These are phyloP conservation scores for Lactarius hengduanensis DNA, from an alignment of 768 basidiomycete genomes.

Conservation along the genomic window DNA sequence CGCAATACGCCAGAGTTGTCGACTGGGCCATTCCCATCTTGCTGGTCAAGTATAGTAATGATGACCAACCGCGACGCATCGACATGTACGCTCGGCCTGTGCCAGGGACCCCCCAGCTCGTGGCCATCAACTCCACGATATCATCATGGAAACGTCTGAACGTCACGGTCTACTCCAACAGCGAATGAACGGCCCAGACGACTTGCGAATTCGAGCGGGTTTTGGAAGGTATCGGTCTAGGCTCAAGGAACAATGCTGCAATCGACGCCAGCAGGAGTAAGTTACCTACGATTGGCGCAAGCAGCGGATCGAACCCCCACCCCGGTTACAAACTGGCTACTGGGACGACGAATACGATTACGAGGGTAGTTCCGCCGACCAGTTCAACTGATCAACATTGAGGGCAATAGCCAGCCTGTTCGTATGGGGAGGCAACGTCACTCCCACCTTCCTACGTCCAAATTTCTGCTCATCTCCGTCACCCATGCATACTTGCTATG, in stretches of 20 bases:
- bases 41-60: neutral
- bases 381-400: neutral
- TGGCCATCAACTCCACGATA: neutral
- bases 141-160: neutral
- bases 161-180: no score
- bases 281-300: no score
- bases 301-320: neutral
- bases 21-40: neutral
- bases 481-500: neutral
- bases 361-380: neutral
- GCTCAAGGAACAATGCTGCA: no score
- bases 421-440: neutral
- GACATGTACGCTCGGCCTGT: neutral
- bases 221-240: no score
- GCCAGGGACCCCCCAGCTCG: neutral
- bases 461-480: neutral
- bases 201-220: neutral
- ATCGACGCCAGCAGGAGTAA: no score
- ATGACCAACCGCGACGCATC: neutral
- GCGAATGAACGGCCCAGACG: neutral
- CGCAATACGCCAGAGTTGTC: neutral
- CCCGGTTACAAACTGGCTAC: neutral
- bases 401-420: neutral
- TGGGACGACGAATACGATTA: neutral
- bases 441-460: neutral